These are phyloP conservation scores for Paramecium tetraurelia DNA, from an alignment of 73 alveolate species.

Conservation along the genomic window DNA sequence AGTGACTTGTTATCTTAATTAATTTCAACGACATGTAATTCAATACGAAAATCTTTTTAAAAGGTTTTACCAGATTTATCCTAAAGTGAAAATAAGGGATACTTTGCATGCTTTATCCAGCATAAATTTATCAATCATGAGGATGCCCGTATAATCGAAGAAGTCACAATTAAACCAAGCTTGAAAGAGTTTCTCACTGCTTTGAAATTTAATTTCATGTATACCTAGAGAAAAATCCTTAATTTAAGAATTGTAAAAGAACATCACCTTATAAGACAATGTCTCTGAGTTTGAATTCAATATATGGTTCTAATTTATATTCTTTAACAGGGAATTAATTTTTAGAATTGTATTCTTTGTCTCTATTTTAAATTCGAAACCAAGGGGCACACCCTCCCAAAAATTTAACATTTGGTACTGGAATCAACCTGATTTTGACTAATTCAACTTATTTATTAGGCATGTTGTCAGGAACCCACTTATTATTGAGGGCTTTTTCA, in stretches of 20 bases:
- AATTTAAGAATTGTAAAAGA: conserved; percentile 70
- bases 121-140: conserved; percentile 72
- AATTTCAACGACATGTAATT: conserved; percentile 40
- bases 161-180: conserved; percentile 90
- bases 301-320: conserved; percentile 36
- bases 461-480: conserved; percentile 55
- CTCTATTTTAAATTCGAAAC: conserved; percentile 33
- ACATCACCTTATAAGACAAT: conserved; percentile 80
- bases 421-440: conserved; percentile 69
- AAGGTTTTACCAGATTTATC: conserved; percentile 55
- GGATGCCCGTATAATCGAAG: conserved; percentile 73
- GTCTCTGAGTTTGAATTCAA: neutral
- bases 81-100: neutral
- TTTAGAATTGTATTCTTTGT: conserved; percentile 22
- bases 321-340: neutral
- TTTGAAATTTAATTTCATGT: neutral
- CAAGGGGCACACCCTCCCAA: conserved; percentile 52
- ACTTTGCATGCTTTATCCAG: conserved; percentile 84
- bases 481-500: conserved; percentile 81
- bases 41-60: conserved; percentile 39
- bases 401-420: conserved; percentile 72
- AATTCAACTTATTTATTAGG: conserved; percentile 63
- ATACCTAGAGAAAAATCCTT: conserved; percentile 18
- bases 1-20: neutral
- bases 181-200: conserved; percentile 73